Base-by-base conservation (phyloP, 2,329 filamentous ascomycete genomes). In the Aspergillus vadensis region DNA sequence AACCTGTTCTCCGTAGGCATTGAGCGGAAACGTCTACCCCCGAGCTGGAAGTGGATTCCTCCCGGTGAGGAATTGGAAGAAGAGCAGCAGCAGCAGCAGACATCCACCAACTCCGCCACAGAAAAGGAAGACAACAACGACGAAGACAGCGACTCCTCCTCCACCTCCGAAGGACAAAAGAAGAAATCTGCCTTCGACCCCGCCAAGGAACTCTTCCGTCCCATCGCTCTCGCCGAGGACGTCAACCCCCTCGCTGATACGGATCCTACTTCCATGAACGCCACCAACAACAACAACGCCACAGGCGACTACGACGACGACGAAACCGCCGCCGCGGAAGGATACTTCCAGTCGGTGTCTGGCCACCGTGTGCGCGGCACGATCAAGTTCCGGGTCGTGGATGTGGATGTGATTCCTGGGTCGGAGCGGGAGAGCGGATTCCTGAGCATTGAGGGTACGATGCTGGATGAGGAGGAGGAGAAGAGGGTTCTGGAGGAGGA, bases 1-100 rank as follows among this genome's bases (percentile, higher is more conserved):
- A 94, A 94, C 75, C 86, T 92, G 66, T 98, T 98, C 82, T 96
- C 95, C 67, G 91, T 94, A 1, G 91, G 89, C 47, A 91, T 99
- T 61, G 90, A 94, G 69, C 83, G 88, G 21, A 86, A 85, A 62
- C 83, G 91, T 38, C 81, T 99, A 15, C 95, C 95, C 0, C 76
- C 80, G 14, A 84, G 85, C 23, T 99, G 94, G 95, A 86, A 81
- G 63, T 98, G 92, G 89, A 83, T 91, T 15, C 85, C 87, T 10
- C 82, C 86, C 8, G 78, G 77, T n/a, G 72, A 79, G 55, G 71
- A 77, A 50, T 67, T 60, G 1, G 67, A 70, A 47, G 60, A 63
- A 61, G 50, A 51, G n/a, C 47, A 56, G 17, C 39, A 53, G 21
- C 10, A 25, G 15, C 19, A 36, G 12, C 30, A 32, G 30, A 12